phyloP scores from a whole-genome alignment of 768 basidiomycete species.

The Amanita subjunquillea region DNA sequence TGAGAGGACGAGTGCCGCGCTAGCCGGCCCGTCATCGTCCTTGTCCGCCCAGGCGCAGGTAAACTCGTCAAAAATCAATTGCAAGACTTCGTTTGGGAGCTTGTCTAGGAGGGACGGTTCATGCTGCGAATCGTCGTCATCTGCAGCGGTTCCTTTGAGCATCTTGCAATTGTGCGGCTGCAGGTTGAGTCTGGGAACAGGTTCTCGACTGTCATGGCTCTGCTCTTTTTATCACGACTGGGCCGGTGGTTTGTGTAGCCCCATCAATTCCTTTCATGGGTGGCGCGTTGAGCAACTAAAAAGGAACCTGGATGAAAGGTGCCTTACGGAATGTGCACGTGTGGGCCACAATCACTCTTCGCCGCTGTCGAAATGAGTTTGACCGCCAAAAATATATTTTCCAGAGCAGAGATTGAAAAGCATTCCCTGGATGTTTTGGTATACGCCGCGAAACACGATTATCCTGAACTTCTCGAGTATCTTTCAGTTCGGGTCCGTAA shows the following conservation, averaged over 20 bases:
- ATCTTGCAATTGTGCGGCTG: not conserved
- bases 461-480: conserved; percentile 10
- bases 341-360: too few relatives aligned
- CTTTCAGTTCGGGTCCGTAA: not conserved
- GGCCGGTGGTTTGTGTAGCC: not conserved
- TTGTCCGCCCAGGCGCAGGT: not conserved
- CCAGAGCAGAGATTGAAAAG: conserved; percentile 9
- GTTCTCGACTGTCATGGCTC: too few relatives aligned
- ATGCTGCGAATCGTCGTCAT: not conserved
- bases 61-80: conserved; percentile 3
- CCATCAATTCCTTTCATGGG: too few relatives aligned
- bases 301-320: too few relatives aligned
- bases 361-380: too few relatives aligned
- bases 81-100: conserved; percentile 2
- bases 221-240: not conserved
- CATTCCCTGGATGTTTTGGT: conserved; percentile 11
- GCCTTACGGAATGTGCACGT: too few relatives aligned
- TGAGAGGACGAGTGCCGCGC: conserved; percentile 1
- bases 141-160: not conserved
- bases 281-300: too few relatives aligned
- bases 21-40: not conserved
- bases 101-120: not conserved
- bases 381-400: not conserved
- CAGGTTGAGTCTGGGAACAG: not conserved
- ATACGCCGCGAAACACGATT: conserved; percentile 13